Conservation (phyloP, 2,329 filamentous ascomycete genomes). For the Cryoendolithus antarcticus region DNA sequence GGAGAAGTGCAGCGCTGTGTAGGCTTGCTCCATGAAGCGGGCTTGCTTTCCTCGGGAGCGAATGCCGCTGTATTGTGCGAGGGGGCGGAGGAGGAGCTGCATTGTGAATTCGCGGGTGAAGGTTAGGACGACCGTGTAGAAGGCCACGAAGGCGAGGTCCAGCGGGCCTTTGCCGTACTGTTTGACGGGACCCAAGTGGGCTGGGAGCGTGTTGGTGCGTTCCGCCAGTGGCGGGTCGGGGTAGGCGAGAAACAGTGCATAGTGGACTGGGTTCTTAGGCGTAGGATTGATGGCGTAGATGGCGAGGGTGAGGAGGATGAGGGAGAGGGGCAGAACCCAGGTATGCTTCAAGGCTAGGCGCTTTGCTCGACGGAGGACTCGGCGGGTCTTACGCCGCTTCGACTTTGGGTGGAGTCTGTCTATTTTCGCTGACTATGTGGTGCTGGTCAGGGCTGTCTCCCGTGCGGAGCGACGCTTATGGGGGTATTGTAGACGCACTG, state of each 20-base stretch:
- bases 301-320: conserved; percentile 50
- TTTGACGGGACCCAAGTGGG: conserved; percentile 25
- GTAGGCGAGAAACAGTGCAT: conserved; percentile 86
- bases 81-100: conserved; percentile 72
- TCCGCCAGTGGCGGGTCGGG: conserved; percentile 36
- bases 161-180: conserved; percentile 84
- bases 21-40: conserved; percentile 92
- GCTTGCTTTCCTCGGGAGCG: conserved; percentile 64
- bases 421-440: conserved; percentile 10
- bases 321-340: conserved; percentile 55
- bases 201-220: conserved; percentile 30
- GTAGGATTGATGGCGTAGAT: conserved; percentile 66
- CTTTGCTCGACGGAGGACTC: conserved; percentile 33
- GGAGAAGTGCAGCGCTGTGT: conserved; percentile 83
- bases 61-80: conserved; percentile 60
- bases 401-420: conserved; percentile 24
- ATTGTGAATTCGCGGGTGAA: conserved; percentile 95
- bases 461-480: conserved; percentile 2
- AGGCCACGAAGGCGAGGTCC: conserved; percentile 76
- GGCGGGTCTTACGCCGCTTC: conserved; percentile 35
- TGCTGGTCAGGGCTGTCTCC: conserved; percentile 7
- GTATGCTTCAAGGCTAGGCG: conserved; percentile 41
- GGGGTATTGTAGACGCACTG: conserved; percentile 1
- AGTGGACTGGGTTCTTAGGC: conserved; percentile 64
- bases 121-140: conserved; percentile 80